Evolutionary conservation across 2,329 filamentous ascomycete species (phyloP).

Genomic region (Amylocarpus encephaloides): DNA sequence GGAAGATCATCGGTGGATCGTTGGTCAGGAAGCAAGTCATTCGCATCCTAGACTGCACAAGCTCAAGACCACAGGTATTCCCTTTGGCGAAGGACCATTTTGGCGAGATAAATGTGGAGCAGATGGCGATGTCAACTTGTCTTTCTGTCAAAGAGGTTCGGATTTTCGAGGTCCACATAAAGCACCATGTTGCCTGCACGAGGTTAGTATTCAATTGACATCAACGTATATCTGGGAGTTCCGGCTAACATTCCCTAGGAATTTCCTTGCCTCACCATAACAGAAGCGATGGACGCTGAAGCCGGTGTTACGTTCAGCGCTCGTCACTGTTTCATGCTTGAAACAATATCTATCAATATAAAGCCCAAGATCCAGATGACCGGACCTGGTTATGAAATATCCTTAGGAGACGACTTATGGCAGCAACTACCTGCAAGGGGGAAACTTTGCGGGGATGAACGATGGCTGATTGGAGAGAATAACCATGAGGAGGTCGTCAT

Average conservation of each 20-base stretch:
- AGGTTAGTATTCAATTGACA: slow-evolving; percentile 13
- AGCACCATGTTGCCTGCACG: slow-evolving; percentile 49
- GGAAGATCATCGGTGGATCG: slow-evolving; percentile 47
- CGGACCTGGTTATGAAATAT: slow-evolving; percentile 32
- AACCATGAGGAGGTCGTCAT: slow-evolving; percentile 44
- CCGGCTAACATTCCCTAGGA: slow-evolving; percentile 29
- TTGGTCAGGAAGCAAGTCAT: slow-evolving; percentile 38
- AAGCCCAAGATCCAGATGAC: slow-evolving; percentile 33
- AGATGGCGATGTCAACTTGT: slow-evolving; percentile 22
- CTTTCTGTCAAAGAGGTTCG: slow-evolving; percentile 18
- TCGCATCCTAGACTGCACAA: slow-evolving; percentile 39
- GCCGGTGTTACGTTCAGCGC: slow-evolving; percentile 43
- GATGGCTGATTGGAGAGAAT: slow-evolving; percentile 57
- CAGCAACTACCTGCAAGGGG: slow-evolving; percentile 45
- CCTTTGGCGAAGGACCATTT: slow-evolving; percentile 45
- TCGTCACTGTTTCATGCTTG: slow-evolving; percentile 42
- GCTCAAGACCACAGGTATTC: slow-evolving; percentile 47
- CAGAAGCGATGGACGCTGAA: slow-evolving; percentile 38
- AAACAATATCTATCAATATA: slow-evolving; percentile 40
- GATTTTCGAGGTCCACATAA: slow-evolving; percentile 27
- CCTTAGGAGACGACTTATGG: slow-evolving; percentile 41
- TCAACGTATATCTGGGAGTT: not conserved
- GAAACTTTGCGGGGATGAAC: slow-evolving; percentile 51
- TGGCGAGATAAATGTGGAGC: slow-evolving; percentile 43
- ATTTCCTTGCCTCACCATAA: slow-evolving; percentile 45